Evolutionary conservation across 2,329 filamentous ascomycete genomes (phyloP).

Genomic region (Ophiostoma ulmi): DNA sequence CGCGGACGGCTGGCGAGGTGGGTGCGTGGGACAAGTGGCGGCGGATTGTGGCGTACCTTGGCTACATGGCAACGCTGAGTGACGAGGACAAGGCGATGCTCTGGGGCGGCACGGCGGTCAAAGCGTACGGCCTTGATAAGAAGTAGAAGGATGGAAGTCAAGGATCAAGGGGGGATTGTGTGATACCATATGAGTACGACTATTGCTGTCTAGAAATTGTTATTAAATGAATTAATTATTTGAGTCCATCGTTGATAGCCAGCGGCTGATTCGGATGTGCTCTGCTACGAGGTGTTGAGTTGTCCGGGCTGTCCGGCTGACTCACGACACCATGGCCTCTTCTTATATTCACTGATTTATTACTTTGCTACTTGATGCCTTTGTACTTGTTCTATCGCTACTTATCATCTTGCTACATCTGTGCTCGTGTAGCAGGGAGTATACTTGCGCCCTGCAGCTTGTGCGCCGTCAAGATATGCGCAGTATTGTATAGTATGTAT

Average conservation of each 20-base stretch:
- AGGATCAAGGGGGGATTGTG: neutral
- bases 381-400: no score
- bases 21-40: constrained; percentile 72
- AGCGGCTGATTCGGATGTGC: no score
- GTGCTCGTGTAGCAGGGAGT: neutral
- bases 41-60: constrained; percentile 61
- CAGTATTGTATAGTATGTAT: neutral
- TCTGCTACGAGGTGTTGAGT: no score
- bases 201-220: neutral
- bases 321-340: no score
- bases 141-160: neutral
- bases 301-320: no score
- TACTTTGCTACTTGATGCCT: no score
- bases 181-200: neutral
- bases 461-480: neutral
- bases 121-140: constrained; percentile 57
- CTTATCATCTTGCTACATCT: no score
- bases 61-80: constrained; percentile 57
- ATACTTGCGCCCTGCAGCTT: constrained; percentile 1
- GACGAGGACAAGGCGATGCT: constrained; percentile 60
- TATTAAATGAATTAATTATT: neutral
- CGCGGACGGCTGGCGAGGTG: constrained; percentile 39
- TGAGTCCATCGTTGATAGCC: no score
- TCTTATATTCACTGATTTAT: no score
- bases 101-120: constrained; percentile 66